These are phyloP conservation scores for Aureobasidium sp. DNA, from an alignment of 2,329 filamentous ascomycete genomes.

Conservation along the genomic window DNA sequence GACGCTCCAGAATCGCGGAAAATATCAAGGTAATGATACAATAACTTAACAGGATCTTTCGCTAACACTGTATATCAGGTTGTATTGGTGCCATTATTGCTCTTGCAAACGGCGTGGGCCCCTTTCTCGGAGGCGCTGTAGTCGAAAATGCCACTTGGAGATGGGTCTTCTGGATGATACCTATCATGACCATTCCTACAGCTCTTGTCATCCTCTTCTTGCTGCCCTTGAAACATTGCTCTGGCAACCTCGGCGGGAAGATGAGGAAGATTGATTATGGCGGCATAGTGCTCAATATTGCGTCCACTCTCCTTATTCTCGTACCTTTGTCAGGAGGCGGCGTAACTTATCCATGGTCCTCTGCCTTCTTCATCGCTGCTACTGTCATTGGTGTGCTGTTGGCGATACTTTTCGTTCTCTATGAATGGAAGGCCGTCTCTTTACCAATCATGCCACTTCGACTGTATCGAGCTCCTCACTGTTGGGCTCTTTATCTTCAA, in stretches of 20 bases:
- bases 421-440: conserved; percentile 42
- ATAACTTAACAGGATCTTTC: background rate
- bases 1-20: conserved; percentile 11
- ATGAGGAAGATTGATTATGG: conserved; percentile 44
- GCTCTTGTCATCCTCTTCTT: conserved; percentile 43
- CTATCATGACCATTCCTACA: conserved; percentile 43
- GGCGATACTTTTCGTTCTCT: conserved; percentile 42
- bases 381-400: conserved; percentile 41
- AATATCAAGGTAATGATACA: background rate
- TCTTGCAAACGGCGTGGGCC: conserved; percentile 46
- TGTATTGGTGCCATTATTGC: conserved; percentile 27
- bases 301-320: conserved; percentile 39
- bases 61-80: conserved; percentile 34
- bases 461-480: conserved; percentile 2
- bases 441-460: conserved; percentile 40
- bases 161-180: conserved; percentile 33
- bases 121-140: conserved; percentile 45
- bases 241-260: conserved; percentile 42
- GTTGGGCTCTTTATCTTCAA: conserved; percentile 35
- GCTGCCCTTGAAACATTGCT: conserved; percentile 48
- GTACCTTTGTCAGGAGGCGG: conserved; percentile 52
- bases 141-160: conserved; percentile 21
- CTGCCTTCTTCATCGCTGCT: conserved; percentile 45
- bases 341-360: conserved; percentile 46
- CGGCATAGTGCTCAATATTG: conserved; percentile 39